Evolutionary conservation across 2,329 filamentous ascomycete species (phyloP), one percentile per base, ranked within the genome.

Genomic region (Paecilomyces variotii): DNA sequence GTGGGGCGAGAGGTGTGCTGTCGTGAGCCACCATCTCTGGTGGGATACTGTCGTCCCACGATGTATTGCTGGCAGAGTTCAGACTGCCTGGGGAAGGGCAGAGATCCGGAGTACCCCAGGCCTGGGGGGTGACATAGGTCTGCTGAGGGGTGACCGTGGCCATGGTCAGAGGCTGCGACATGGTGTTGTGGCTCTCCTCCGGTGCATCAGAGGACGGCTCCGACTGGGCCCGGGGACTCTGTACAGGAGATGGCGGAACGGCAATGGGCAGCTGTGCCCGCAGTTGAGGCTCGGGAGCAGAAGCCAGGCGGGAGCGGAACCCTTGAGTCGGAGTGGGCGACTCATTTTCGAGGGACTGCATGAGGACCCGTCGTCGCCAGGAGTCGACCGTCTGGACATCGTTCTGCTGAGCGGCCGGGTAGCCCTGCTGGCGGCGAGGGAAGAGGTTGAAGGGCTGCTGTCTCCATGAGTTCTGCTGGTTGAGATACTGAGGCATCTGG

Each of bases 231-330:
- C 54, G 54, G 30, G 25, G 19, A 45, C 54, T 35, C 12, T 26
- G 28, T 19, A 28, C 25, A 19, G 19, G 14, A 14, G 14, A 25
- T 2, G 10, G 14, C 4, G 54, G 30, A 11, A 25, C 27, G 9
- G n/a, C 24, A 19, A 35, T 32, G 19, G 9, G 32, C n/a, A 24
- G n/a, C n/a, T 27, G 5, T 2, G 35, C 25, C 53, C n/a, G 53
- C 28, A 28, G 27, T 11, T 68, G 65, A 25, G 72, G 61, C 34
- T 72, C 70, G 0, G 71, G 71, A 4, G 57, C 71, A 60, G 63
- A 72, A 73, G 19, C 65, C 26, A 74, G 59, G 3, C 71, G 70
- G 51, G 73, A 68, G 57, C 71, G 61, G 63, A 72, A 74, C 10
- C 64, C 27, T 68, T 55, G 65, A 62, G 54, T 59, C 57, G 2